Conservation (phyloP, 2,329 filamentous ascomycete genomes). For the Pseudogymnoascus sp. region DNA sequence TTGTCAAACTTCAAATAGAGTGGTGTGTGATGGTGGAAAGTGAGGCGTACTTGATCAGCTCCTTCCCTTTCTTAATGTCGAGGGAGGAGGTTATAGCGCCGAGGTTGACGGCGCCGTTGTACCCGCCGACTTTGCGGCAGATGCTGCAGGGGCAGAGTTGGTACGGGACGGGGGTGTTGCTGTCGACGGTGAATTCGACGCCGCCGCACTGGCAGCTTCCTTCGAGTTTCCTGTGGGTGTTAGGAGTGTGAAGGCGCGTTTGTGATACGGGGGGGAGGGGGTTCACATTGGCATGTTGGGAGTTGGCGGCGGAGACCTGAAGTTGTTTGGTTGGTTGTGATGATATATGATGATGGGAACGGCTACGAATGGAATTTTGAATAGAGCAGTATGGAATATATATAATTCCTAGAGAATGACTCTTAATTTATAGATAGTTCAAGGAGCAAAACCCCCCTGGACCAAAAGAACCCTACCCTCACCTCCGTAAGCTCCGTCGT, state of each 20-base stretch:
- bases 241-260: not conserved
- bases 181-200: conserved; percentile 37
- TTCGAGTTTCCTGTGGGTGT: conserved; percentile 32
- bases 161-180: conserved; percentile 38
- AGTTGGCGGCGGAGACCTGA: not conserved
- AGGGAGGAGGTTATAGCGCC: conserved; percentile 36
- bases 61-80: conserved; percentile 33
- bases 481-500: not conserved
- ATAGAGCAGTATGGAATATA: not conserved
- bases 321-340: not conserved
- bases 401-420: not conserved
- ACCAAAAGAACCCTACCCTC: not conserved
- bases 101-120: conserved; percentile 37
- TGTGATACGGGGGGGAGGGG: not conserved
- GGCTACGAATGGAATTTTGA: not conserved
- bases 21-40: too few species aligned
- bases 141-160: conserved; percentile 41
- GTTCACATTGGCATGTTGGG: not conserved
- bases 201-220: conserved; percentile 41
- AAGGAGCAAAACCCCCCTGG: not conserved
- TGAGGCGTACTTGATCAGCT: conserved; percentile 34
- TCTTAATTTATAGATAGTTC: not conserved
- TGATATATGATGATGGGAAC: not conserved
- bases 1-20: not conserved
- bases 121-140: conserved; percentile 38